These are phyloP conservation scores for Eutypa lata DNA, from an alignment of 2,329 filamentous ascomycete genomes.

Conservation along the genomic window DNA sequence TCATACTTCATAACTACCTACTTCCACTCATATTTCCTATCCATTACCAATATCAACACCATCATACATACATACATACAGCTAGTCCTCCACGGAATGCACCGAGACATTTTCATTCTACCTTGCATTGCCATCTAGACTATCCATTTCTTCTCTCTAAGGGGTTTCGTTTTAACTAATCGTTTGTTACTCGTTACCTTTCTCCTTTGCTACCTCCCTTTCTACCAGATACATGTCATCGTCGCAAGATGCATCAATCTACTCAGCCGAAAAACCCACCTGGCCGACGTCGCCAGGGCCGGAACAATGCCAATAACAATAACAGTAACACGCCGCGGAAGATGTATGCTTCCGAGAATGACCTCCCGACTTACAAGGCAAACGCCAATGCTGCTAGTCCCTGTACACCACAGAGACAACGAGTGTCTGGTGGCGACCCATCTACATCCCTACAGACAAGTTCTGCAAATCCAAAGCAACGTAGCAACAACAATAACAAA, in stretches of 20 bases:
- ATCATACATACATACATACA: too few relatives aligned
- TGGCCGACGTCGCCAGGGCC: constrained; percentile 38
- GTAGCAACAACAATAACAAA: constrained; percentile 24
- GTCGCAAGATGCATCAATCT: constrained; percentile 32
- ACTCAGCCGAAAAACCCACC: constrained; percentile 32
- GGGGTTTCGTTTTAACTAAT: constrained; percentile 9
- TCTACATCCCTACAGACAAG: constrained; percentile 25
- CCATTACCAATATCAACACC: too few relatives aligned
- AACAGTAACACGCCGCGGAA: constrained; percentile 36
- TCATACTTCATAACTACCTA: too few relatives aligned
- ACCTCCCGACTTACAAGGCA: constrained; percentile 36
- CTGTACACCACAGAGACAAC: constrained; percentile 45
- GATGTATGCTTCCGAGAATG: constrained; percentile 59
- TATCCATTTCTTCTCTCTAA: not conserved
- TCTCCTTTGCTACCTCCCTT: constrained; percentile 1
- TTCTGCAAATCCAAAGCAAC: constrained; percentile 27
- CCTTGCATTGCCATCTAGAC: not conserved
- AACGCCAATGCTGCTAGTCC: constrained; percentile 26
- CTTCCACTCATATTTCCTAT: too few relatives aligned
- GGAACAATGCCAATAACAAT: constrained; percentile 34
- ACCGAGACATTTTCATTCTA: not conserved
- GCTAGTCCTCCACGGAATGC: too few relatives aligned
- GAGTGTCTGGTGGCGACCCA: constrained; percentile 28
- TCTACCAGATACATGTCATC: constrained; percentile 20
- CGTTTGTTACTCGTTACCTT: not conserved